Conservation (phyloP, 2,329 filamentous ascomycete species). For the Stagonosporopsis chrysanthemi region DNA sequence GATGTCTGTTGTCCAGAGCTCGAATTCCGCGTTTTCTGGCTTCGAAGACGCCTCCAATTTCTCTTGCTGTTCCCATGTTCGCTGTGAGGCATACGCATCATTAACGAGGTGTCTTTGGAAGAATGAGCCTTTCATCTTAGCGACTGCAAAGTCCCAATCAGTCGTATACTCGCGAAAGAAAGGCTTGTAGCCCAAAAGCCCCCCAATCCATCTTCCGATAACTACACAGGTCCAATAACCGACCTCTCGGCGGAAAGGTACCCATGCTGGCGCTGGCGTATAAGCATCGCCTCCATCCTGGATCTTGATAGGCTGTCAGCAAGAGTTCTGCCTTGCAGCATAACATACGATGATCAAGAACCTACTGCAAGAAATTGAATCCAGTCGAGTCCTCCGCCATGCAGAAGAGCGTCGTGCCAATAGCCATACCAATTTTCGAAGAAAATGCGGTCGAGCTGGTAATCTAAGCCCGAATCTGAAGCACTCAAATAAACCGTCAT, state of each 20-base stretch:
- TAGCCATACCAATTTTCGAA: slow-evolving; percentile 52
- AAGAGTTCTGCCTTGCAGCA: slow-evolving; percentile 8
- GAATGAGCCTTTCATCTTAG: slow-evolving; percentile 14
- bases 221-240: slow-evolving; percentile 40
- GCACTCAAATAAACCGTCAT: slow-evolving; percentile 33
- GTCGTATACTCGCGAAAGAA: slow-evolving; percentile 49
- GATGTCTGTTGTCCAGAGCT: slow-evolving; percentile 9
- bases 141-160: slow-evolving; percentile 45
- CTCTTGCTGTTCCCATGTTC: slow-evolving; percentile 8
- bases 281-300: slow-evolving; percentile 53
- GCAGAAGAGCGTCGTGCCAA: slow-evolving; percentile 39
- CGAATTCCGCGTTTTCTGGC: slow-evolving; percentile 8
- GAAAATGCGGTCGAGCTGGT: slow-evolving; percentile 45
- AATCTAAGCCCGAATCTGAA: slow-evolving; percentile 34
- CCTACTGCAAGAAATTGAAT: slow-evolving; percentile 47
- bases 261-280: slow-evolving; percentile 48
- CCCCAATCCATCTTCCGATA: slow-evolving; percentile 52
- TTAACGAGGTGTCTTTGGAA: slow-evolving; percentile 16
- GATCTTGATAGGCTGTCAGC: slow-evolving; percentile 37
- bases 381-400: slow-evolving; percentile 36
- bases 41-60: slow-evolving; percentile 5
- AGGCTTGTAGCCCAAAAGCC: slow-evolving; percentile 51
- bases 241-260: slow-evolving; percentile 45
- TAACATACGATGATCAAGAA: background rate
- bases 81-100: slow-evolving; percentile 8